Evolutionary conservation across 495 filamentous ascomycete genomes (phyloP), one percentile per base, ranked within the genome.

Genomic region (Trichocladium antarcticum): DNA sequence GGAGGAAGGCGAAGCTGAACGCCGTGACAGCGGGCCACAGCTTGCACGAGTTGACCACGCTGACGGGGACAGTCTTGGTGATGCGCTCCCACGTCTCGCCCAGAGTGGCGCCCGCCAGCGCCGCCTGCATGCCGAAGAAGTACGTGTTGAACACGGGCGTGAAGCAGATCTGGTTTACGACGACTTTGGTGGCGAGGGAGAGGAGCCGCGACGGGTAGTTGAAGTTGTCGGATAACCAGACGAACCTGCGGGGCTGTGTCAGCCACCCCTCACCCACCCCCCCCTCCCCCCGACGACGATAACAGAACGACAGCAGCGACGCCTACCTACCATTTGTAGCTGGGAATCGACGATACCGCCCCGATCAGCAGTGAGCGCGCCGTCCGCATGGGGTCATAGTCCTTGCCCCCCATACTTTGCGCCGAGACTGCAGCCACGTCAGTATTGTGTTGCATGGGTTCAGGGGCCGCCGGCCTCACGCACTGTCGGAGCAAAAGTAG

Each of bases 1-100:
- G 78, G 15, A 96, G 70, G 58, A 87, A 90, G 42, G 85, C 83
- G 58, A 95, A 94, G 63, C 74, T 90, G 64, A 95, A 81, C 1
- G 87, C 87, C 4, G 83, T 92, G 21, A 95, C 87, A 2, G 80
- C 80, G 0, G 89, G 89, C 89, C 89, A 96, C 12, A 96, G 67
- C 71, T 95, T 94, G 57, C 80, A 81, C 42, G 80, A 83, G 59
- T 95, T 95, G 56, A 78, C 58, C 48, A 82, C 79, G 59, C 82
- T 87, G 29, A 74, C 69, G 6, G 88, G 88, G 9, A 95, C 81
- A 3, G 89, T 90, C 47, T 79, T 67, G 59, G 73, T 77, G 45
- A 96, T 72, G 35, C 82, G 81, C 53, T 84, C 79, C 62, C 72
- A 76, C 6, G 81, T 78, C 51, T 85, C 80, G 22, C 68, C 63